A percentile compares a stretch with the other conserved stretches of the same genome.
Conservation (phyloP, 1,284 basidiomycete genomes). For the Pseudozyma tsukubaensis region DNA sequence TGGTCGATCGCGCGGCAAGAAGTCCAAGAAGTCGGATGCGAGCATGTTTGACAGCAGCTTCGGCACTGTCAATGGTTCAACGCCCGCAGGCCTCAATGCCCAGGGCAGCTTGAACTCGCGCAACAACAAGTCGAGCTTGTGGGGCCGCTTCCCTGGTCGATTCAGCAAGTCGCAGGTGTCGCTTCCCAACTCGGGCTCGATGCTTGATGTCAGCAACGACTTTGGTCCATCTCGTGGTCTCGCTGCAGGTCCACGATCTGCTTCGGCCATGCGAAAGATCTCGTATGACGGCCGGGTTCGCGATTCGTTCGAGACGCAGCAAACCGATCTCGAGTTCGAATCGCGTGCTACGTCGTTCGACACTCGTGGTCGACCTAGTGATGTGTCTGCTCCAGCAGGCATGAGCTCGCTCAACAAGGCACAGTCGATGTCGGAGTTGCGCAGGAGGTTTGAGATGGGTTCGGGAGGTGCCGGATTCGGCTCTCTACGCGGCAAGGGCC, state of each 20-base stretch:
- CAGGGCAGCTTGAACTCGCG: constrained; percentile 20
- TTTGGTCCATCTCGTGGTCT: constrained; percentile 20
- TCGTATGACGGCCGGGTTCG: constrained; percentile 40
- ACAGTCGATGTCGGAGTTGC: constrained; percentile 41
- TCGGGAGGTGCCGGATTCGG: constrained; percentile 8
- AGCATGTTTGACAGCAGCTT: constrained; percentile 23
- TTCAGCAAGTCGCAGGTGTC: constrained; percentile 47
- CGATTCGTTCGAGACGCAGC: constrained; percentile 48
- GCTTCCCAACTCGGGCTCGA: constrained; percentile 23
- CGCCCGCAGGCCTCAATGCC: constrained; percentile 5
- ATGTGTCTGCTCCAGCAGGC: constrained; percentile 16
- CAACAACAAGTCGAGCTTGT: constrained; percentile 28
- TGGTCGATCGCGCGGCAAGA: constrained; percentile 34
- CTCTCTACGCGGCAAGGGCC: constrained; percentile 9
- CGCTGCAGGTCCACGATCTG: constrained; percentile 30
- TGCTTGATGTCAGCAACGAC: constrained; percentile 31
- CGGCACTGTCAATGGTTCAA: constrained; percentile 13
- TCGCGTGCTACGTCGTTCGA: constrained; percentile 45
- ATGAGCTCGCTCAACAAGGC: constrained; percentile 24
- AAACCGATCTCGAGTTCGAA: constrained; percentile 44
- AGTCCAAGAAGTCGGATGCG: constrained; percentile 13
- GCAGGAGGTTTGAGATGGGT: constrained; percentile 28
- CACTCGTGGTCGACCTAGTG: constrained; percentile 28
- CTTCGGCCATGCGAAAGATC: constrained; percentile 43
- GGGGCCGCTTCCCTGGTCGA: constrained; percentile 40